Evolutionary conservation across 202 grass and related monocot species (phyloP).

Genomic region (Carex arenaria): DNA sequence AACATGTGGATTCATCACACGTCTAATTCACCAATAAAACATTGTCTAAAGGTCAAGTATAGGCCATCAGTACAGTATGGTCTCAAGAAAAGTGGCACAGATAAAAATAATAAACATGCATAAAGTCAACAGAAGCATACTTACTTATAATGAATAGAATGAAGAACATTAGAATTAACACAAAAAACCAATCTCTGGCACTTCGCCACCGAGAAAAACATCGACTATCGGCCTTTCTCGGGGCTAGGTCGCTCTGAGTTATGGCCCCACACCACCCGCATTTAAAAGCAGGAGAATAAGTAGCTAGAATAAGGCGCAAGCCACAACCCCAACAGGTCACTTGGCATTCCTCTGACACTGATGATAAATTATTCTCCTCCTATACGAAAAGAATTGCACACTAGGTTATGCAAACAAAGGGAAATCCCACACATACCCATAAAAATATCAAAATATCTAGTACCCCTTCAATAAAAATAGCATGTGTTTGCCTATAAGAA

Average conservation of each 20-base stretch:
- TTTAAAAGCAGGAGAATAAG: conserved; percentile 69
- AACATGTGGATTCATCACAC: not conserved
- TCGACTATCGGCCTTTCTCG: conserved; percentile 59
- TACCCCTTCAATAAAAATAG: not conserved
- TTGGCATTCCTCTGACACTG: conserved; percentile 64
- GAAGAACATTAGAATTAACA: conserved; percentile 66
- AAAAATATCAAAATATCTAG: not conserved
- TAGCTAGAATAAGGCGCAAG: conserved; percentile 55
- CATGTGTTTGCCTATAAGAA: not conserved
- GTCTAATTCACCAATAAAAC: not conserved
- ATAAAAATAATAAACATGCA: not conserved
- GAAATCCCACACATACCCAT: not conserved
- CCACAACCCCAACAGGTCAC: conserved; percentile 91
- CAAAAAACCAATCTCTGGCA: conserved; percentile 71
- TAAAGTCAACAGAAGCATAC: conserved; percentile 12
- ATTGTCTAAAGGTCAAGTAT: not conserved
- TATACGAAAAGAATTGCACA: conserved; percentile 30
- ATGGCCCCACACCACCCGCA: conserved; percentile 99
- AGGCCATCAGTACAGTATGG: not conserved
- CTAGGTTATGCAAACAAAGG: not conserved
- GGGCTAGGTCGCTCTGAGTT: conserved; percentile 50
- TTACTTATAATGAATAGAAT: conserved; percentile 89
- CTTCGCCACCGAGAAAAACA: conserved; percentile 79
- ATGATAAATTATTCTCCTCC: conserved; percentile 67
- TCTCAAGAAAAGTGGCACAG: not conserved